Evolutionary conservation across 495 filamentous ascomycete species (phyloP).

Genomic region (Cetradonia linearis): DNA sequence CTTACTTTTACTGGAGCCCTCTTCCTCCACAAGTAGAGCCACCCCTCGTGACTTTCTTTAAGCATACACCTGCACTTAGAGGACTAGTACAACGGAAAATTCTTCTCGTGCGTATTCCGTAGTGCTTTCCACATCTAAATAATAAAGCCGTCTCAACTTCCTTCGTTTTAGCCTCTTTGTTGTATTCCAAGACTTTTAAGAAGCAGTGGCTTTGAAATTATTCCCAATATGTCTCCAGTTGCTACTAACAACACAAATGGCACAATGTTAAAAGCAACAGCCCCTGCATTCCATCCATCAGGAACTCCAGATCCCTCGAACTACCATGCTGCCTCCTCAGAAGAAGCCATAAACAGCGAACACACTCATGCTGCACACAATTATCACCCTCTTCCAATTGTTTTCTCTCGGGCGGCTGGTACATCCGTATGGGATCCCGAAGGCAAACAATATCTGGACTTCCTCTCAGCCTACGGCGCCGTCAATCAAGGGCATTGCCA

Average conservation of each 20-base stretch:
- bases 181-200: not conserved
- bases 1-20: slow-evolving; percentile 2
- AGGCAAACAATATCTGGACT: slow-evolving; percentile 81
- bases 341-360: slow-evolving; percentile 69
- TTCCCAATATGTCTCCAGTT: slow-evolving; percentile 34
- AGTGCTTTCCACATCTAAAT: not conserved
- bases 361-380: slow-evolving; percentile 88
- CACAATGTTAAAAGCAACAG: slow-evolving; percentile 37
- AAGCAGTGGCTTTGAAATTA: too few species aligned
- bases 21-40: not conserved
- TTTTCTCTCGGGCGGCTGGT: slow-evolving; percentile 74
- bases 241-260: slow-evolving; percentile 27
- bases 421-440: slow-evolving; percentile 94
- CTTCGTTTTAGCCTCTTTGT: not conserved
- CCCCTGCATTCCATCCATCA: slow-evolving; percentile 42
- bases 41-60: slow-evolving; percentile 7
- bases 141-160: not conserved
- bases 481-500: slow-evolving; percentile 99
- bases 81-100: slow-evolving; percentile 35
- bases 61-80: slow-evolving; percentile 57
- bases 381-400: slow-evolving; percentile 93
- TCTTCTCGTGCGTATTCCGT: not conserved
- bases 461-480: slow-evolving; percentile 93
- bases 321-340: slow-evolving; percentile 75
- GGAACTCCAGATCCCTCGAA: slow-evolving; percentile 37